Base-by-base conservation (phyloP, 176 grass and related monocot species). In the Tillandsia fasciculata region DNA sequence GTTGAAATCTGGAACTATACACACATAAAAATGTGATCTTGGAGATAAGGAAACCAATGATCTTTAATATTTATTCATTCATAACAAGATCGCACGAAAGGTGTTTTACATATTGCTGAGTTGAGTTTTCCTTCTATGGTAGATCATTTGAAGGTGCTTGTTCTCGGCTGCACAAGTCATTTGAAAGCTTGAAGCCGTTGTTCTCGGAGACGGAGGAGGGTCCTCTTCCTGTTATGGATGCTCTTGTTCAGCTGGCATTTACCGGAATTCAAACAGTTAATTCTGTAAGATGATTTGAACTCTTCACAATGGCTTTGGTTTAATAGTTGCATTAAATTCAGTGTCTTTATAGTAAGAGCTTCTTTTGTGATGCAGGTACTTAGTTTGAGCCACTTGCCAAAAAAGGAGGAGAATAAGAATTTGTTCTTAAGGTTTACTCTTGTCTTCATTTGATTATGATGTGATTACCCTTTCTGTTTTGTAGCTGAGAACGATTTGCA, bases 101-200 rank as follows among this genome's bases (percentile, higher is more conserved):
- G 49, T 47, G 67, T 65, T 51, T 64, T 50, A 74, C 51, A 18
- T 2, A 42, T 52, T 57, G 24, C 67, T 66, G 82, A 84, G 53
- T 27, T 85, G 68, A 22, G 52, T 80, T 23, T 67, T 82, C 23
- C 26, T 57, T 70, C 70, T 65, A 3, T 58, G 76, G 65, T 83
- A 99, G 94, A 88, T 99, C 94, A 10, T 99, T 99, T 73, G 90
- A 99, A 67, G 84, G 68, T 29, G 81, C 85, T 3, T 99, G 94
- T 67, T 63, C 56, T 0, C 74, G 82, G 11, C 57, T 99, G 63
- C 87, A 52, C 12, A 83, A 69, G 1, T 87, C 82, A 50, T 99
- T 99, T 15, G 89, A 90, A 78, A 87, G 78, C 64, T 72, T 93
- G 63, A 99, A 93, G 77, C 94, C 85, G 0, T 58, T 99, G 53